Evolutionary conservation across 1,284 basidiomycete genomes (phyloP), one percentile per base, ranked within the genome.

Genomic region (Microbotryum intermedium): DNA sequence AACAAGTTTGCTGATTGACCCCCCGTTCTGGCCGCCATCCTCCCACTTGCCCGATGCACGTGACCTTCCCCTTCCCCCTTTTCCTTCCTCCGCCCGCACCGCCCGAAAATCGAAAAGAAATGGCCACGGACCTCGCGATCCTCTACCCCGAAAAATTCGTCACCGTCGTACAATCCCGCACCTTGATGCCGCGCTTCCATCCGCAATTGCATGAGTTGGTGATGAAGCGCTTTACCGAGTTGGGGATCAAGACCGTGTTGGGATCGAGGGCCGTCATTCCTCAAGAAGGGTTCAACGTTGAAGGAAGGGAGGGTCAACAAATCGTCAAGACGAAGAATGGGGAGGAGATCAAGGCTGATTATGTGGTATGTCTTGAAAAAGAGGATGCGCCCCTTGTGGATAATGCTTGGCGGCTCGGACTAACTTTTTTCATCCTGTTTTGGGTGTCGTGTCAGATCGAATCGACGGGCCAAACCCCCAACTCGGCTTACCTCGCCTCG

Each of bases 391-490:
- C 25, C 49, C 44, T 44, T 11, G 21, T 16, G 21, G n/a, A n/a
- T n/a, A n/a, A 28, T 6, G 29, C 21, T 34, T 25, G 21, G 21
- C 50, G 10, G 23, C 42, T 30, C n/a, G 13, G n/a, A 25, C 11
- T 46, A 6, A 21, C n/a, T 44, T 25, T 25, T 50, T 29, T 50
- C 49, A 3, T 16, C 0, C n/a, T 48, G 20, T 6, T 42, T 42
- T 51, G 18, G 16, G 26, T 23, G 42, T 29, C 39, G 5, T 16
- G 8, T 6, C 55, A 86, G 84, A 79, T 88, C 21, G 75, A 84
- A 1, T 87, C 86, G 70, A 88, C 86, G 0, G 87, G 87, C 8
- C 86, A 88, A 73, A 78, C 75, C 23, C 85, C 86, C 25, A 86
- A 87, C 71, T 83, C 84, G 0, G 75, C 71, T 0, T 71, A 87